phyloP scores from a whole-genome alignment of 495 filamentous ascomycete species.

The Immersiella caudata region DNA sequence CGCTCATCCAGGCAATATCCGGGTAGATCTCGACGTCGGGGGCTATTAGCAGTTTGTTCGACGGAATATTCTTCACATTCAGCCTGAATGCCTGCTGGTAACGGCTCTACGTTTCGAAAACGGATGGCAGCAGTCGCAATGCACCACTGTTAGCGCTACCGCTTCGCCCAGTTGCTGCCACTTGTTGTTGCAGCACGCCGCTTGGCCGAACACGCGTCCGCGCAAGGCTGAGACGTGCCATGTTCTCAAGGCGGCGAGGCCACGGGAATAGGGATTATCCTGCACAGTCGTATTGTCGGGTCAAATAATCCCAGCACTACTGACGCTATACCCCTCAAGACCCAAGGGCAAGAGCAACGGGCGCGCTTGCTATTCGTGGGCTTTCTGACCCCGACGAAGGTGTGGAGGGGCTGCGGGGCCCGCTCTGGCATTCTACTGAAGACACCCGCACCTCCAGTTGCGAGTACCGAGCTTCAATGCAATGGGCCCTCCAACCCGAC shows the following conservation, averaged over 20 bases:
- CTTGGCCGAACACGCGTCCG: background rate
- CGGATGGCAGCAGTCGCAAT: conserved; percentile 1
- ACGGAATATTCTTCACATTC: conserved; percentile 18
- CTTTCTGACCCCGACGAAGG: conserved; percentile 20
- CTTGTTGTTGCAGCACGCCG: background rate
- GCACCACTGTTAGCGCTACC: background rate
- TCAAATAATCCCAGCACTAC: background rate
- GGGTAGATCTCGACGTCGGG: conserved; percentile 10
- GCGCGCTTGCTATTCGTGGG: conserved; percentile 26
- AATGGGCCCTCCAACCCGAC: background rate
- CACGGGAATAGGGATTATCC: background rate
- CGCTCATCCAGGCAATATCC: conserved; percentile 18
- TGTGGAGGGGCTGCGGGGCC: conserved; percentile 24
- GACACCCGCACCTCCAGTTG: background rate
- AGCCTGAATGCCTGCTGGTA: conserved; percentile 14
- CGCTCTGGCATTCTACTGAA: conserved; percentile 1
- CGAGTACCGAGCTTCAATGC: background rate
- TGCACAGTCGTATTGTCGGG: background rate
- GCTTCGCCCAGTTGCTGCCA: background rate
- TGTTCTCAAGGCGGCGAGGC: background rate
- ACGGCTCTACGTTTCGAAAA: conserved; percentile 15
- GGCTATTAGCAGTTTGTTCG: conserved; percentile 9
- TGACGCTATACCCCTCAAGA: background rate
- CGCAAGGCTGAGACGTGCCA: conserved; percentile 14
- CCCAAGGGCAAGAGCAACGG: background rate